phyloP scores from a whole-genome alignment of 2,329 filamentous ascomycete genomes.

The Xylariaceae sp. region DNA sequence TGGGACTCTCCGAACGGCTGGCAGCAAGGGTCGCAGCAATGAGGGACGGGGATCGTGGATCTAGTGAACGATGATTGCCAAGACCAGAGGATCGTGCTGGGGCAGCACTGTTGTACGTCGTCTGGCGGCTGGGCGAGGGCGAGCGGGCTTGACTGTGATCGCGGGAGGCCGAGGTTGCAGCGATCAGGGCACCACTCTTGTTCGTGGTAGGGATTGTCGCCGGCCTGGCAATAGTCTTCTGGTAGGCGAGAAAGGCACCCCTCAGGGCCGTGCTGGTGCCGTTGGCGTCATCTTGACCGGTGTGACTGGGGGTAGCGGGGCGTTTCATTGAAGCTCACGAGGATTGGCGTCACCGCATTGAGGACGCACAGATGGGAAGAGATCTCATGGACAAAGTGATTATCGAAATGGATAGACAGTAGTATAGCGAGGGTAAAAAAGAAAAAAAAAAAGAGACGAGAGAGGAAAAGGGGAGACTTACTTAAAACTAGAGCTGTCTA shows the following conservation, averaged over 20 bases:
- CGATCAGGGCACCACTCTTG: constrained; percentile 40
- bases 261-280: constrained; percentile 41
- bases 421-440: background rate
- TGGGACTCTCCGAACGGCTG: constrained; percentile 52
- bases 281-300: constrained; percentile 29
- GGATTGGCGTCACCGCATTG: constrained; percentile 22
- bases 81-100: constrained; percentile 19
- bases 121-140: constrained; percentile 34
- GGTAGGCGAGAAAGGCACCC: constrained; percentile 53
- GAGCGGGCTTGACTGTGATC: constrained; percentile 29
- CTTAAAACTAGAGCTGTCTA: background rate
- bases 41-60: constrained; percentile 52
- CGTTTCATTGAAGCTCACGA: constrained; percentile 27
- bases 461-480: background rate
- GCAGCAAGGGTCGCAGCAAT: constrained; percentile 59
- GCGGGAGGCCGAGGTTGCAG: constrained; percentile 40
- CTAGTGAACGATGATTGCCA: constrained; percentile 26
- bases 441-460: background rate
- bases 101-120: constrained; percentile 36
- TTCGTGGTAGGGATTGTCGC: constrained; percentile 1
- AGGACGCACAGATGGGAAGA: background rate
- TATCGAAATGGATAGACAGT: background rate
- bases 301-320: constrained; percentile 23
- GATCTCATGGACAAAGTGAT: background rate
- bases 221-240: constrained; percentile 31